Conservation (phyloP, 306 rosid genomes). For the Cercis canadensis region DNA sequence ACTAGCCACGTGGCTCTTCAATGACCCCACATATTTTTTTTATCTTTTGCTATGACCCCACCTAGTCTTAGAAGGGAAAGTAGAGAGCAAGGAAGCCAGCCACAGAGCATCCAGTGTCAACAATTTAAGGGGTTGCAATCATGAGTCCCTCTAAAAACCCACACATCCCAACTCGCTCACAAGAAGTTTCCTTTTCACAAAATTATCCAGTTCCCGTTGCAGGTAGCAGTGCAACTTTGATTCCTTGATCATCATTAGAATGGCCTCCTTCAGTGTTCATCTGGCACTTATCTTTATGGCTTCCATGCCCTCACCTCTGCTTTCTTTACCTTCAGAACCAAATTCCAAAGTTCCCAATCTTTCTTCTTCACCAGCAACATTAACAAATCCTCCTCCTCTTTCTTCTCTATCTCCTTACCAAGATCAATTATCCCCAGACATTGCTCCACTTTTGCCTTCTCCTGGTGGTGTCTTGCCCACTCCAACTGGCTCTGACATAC, state of each 20-base stretch:
- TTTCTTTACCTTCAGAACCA: constrained; percentile 45
- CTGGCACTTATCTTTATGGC: constrained; percentile 49
- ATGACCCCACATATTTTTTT: neutral
- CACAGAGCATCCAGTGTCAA: constrained; percentile 38
- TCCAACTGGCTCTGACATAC: constrained; percentile 62
- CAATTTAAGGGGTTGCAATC: constrained; percentile 48
- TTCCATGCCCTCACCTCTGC: constrained; percentile 55
- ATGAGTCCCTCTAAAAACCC: constrained; percentile 51
- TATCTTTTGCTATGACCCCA: constrained; percentile 34
- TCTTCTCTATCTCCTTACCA: constrained; percentile 51
- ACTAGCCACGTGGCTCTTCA: constrained; percentile 55
- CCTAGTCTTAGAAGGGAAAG: constrained; percentile 31
- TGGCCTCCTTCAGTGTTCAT: constrained; percentile 65
- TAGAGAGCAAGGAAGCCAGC: constrained; percentile 14
- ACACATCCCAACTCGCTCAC: constrained; percentile 29
- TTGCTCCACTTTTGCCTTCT: constrained; percentile 87
- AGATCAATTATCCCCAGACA: constrained; percentile 69
- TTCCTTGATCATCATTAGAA: constrained; percentile 60
- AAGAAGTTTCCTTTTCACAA: constrained; percentile 1
- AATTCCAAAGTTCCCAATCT: constrained; percentile 46
- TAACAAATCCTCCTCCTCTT: constrained; percentile 45
- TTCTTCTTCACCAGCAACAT: constrained; percentile 54
- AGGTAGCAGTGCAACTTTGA: constrained; percentile 25
- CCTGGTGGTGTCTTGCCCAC: constrained; percentile 66
- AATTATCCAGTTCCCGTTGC: constrained; percentile 33